Evolutionary conservation across 2,329 filamentous ascomycete species (phyloP).

Genomic region (Trichoderma aggressivum): DNA sequence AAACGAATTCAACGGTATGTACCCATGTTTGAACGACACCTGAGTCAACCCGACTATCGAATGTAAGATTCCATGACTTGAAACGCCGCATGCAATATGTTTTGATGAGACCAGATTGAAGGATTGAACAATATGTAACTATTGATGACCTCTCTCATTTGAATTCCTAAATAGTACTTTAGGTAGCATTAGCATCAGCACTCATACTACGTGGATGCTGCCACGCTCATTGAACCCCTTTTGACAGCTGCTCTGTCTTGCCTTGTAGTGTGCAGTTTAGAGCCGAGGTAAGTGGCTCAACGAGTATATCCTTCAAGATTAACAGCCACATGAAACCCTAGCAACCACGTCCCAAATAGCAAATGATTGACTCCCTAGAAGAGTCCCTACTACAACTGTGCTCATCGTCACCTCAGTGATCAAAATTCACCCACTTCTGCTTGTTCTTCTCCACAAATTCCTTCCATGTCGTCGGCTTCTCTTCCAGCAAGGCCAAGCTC

Average conservation of each 20-base stretch:
- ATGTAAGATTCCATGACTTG: background rate
- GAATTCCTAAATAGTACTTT: background rate
- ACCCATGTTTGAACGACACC: background rate
- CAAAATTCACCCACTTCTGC: conserved; percentile 26
- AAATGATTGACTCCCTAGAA: background rate
- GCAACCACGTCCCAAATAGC: background rate
- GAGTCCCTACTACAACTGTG: background rate
- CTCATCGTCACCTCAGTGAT: background rate
- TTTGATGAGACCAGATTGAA: background rate
- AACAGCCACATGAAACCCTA: background rate
- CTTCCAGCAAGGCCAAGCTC: conserved; percentile 33
- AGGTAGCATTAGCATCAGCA: background rate
- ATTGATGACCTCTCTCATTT: background rate
- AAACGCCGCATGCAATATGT: background rate
- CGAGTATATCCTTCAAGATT: background rate
- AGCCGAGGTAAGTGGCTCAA: background rate
- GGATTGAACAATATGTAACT: background rate
- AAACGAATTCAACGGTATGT: background rate
- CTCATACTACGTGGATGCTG: background rate
- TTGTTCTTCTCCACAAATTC: conserved; percentile 35
- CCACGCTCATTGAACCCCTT: background rate
- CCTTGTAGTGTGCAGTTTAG: background rate
- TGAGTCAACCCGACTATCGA: background rate
- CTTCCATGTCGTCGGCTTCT: conserved; percentile 38
- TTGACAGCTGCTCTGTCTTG: background rate